Evolutionary conservation across 768 basidiomycete species (phyloP).

Genomic region (Suillus placidus): DNA sequence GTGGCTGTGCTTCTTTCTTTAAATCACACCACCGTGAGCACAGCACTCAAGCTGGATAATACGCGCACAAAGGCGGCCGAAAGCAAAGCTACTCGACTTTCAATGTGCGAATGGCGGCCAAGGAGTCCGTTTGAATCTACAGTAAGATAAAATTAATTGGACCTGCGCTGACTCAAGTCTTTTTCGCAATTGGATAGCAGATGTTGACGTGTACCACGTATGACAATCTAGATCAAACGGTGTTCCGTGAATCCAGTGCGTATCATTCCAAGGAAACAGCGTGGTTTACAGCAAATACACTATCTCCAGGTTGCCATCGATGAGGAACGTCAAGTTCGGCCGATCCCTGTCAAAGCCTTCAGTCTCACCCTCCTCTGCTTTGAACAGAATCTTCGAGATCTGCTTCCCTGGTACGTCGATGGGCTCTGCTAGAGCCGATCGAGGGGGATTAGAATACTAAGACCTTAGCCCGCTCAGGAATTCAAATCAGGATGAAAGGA

Average conservation of each 20-base stretch:
- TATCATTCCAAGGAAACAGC: background rate
- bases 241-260: background rate
- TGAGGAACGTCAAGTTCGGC: too few species aligned
- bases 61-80: background rate
- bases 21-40: background rate
- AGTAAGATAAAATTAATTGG: constrained; percentile 1
- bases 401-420: constrained; percentile 48
- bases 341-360: too few species aligned
- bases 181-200: background rate
- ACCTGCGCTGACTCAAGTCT: background rate
- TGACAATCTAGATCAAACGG: background rate
- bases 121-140: background rate
- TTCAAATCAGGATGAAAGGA: constrained; percentile 18
- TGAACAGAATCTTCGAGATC: constrained; percentile 44
- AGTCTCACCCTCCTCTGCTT: constrained; percentile 32
- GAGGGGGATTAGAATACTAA: constrained; percentile 69
- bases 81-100: background rate
- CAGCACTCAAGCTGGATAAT: background rate
- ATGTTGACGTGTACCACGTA: background rate
- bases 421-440: constrained; percentile 66
- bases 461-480: constrained; percentile 83
- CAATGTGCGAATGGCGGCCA: background rate
- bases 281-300: too few species aligned
- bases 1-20: constrained; percentile 4
- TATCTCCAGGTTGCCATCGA: too few species aligned